Base-by-base conservation (phyloP, 2,329 filamentous ascomycete species). In the Sporothrix schenckii region DNA sequence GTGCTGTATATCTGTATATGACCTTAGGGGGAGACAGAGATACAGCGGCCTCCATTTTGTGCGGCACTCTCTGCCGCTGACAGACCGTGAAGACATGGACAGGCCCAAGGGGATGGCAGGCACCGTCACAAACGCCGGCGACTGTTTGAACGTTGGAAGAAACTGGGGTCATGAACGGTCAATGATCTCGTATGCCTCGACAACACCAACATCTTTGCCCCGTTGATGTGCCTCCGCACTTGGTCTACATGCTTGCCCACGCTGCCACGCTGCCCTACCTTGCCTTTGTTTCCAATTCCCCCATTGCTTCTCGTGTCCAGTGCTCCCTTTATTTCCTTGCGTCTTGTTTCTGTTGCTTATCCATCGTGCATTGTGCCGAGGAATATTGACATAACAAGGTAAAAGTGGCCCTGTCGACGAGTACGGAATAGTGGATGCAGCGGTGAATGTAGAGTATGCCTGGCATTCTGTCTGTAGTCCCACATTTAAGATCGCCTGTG, bases 351-450 rank as follows among this genome's bases (percentile, higher is more conserved):
- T 2, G 1, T 24, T 24, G 24, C 24, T 24, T 39, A 34, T 24
- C 30, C 34, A 44, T 61, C 56, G 56, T 24, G 34, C 54, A 39
- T 58, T 58, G 54, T 39, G 11, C 54, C 54, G 30, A 58, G 54
- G 16, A 56, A 30, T 7, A 56, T 30, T 5, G 50, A 53, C n/a
- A 13, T 9, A 11, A 6, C n/a, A 53, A 14, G 21, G 50, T 3
- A 34, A 5, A 19, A 11, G 54, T 39, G 54, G 34, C 34, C 34
- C 34, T 9, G 34, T 7, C 34, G 34, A 34, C 34, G 34, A 34
- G 34, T 34, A 34, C 34, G 34, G 34, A 34, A 34, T 34, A 34
- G 34, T 34, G n/a, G 30, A 27, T 2, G 21, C 41, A 41, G 54
- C 44, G 34, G 56, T 41, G 10, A n/a, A 21, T 11, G 19, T 41